Evolutionary conservation across 257 asterid genomes (phyloP).

Genomic region (Vinca minor): DNA sequence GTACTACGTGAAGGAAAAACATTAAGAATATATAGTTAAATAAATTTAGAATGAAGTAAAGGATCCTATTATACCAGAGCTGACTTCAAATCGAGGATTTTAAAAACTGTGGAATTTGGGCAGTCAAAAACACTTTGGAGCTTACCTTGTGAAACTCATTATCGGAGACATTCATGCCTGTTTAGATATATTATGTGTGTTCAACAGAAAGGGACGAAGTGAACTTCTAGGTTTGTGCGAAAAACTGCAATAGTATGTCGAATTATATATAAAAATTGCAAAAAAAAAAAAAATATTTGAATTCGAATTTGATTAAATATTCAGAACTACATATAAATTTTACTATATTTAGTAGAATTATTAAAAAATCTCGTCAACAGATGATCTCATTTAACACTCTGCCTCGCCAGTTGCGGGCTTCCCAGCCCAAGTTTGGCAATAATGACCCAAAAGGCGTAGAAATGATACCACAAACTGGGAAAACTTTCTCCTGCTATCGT

Average conservation of each 20-base stretch:
- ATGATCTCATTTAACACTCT: not conserved
- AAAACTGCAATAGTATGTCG: too few relatives aligned
- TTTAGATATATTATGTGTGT: not conserved
- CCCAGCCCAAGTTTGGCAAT: not conserved
- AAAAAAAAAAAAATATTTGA: too few relatives aligned
- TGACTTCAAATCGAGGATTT: not conserved
- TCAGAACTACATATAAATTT: too few relatives aligned
- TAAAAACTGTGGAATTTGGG: not conserved
- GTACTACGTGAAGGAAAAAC: not conserved
- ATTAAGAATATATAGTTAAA: not conserved
- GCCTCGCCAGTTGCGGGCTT: not conserved
- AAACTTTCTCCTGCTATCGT: too few relatives aligned
- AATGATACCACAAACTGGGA: not conserved
- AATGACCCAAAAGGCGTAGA: not conserved
- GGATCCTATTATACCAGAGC: not conserved
- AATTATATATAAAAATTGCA: too few relatives aligned
- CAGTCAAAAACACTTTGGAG: not conserved
- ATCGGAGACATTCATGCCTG: not conserved
- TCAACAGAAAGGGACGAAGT: too few relatives aligned
- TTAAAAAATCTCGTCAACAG: too few relatives aligned
- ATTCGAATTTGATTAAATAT: too few relatives aligned
- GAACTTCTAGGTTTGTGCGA: too few relatives aligned
- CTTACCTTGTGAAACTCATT: not conserved
- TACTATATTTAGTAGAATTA: too few relatives aligned
- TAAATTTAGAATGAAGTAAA: not conserved